Evolutionary conservation across 2,329 filamentous ascomycete species (phyloP).

Genomic region (Colletotrichum acutatum): DNA sequence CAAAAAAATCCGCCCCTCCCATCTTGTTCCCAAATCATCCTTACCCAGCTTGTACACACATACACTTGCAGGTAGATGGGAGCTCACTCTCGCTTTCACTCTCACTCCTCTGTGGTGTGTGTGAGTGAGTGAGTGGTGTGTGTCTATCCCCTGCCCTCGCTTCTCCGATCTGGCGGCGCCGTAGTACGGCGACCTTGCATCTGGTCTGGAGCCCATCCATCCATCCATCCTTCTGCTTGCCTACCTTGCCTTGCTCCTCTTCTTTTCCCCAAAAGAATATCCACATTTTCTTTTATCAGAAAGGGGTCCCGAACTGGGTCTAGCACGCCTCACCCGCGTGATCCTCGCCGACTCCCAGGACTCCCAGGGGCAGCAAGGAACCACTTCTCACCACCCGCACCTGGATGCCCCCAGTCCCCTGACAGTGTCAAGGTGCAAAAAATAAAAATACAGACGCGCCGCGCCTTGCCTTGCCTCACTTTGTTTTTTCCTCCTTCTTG

Average conservation of each 20-base stretch:
- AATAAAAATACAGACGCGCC: conserved; percentile 64
- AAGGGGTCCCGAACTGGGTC: conserved; percentile 48
- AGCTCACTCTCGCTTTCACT: background rate
- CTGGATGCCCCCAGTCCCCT: conserved; percentile 53
- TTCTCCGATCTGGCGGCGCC: conserved; percentile 36
- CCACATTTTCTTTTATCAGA: conserved; percentile 37
- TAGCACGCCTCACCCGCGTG: conserved; percentile 60
- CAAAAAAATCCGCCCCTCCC: background rate
- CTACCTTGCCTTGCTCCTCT: background rate
- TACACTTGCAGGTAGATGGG: background rate
- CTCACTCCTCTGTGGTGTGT: too few relatives aligned
- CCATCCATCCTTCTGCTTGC: background rate
- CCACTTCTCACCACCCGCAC: conserved; percentile 35
- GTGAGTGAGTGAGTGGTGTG: too few relatives aligned
- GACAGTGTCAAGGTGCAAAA: conserved; percentile 55
- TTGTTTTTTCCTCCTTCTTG: conserved; percentile 49
- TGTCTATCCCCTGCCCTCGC: conserved; percentile 22
- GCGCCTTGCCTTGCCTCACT: conserved; percentile 44
- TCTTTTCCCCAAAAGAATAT: conserved; percentile 11
- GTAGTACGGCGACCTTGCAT: conserved; percentile 26
- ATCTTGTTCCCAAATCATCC: conserved; percentile 19
- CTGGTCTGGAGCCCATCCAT: conserved; percentile 16
- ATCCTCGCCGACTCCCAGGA: conserved; percentile 57
- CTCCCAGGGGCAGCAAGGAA: conserved; percentile 35
- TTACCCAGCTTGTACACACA: background rate